phyloP scores from a whole-genome alignment of 257 asterid genomes.

The Datura wrightii region DNA sequence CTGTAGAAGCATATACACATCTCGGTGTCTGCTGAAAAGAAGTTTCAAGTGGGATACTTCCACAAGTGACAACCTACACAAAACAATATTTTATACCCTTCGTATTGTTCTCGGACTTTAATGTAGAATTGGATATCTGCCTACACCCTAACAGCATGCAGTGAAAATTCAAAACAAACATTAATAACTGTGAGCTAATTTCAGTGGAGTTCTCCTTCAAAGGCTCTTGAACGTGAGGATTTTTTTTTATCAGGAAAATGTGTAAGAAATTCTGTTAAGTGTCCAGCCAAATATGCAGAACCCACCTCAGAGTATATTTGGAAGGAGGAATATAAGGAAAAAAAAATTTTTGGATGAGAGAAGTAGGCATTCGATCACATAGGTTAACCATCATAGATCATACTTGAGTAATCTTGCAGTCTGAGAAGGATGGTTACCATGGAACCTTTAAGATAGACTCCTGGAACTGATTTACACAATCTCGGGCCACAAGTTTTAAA shows the following conservation, averaged over 20 bases:
- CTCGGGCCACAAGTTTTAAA: background rate
- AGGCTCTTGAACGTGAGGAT: background rate
- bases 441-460: background rate
- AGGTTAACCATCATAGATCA: background rate
- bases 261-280: background rate
- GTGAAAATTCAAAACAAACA: constrained; percentile 9
- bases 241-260: background rate
- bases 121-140: background rate
- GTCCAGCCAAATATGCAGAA: constrained; percentile 1
- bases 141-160: background rate
- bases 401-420: background rate
- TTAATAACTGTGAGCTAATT: background rate
- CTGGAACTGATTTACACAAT: constrained; percentile 1
- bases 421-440: background rate
- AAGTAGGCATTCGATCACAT: background rate
- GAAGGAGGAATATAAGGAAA: background rate
- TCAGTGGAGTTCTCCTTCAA: background rate
- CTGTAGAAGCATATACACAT: constrained; percentile 86
- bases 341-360: background rate
- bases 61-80: constrained; percentile 93
- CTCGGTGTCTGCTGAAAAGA: constrained; percentile 84
- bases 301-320: background rate
- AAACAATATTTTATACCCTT: constrained; percentile 1
- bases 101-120: background rate
- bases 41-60: constrained; percentile 94